Percentiles rank a stretch among this genome's conserved stretches.
These are phyloP conservation scores for Leishmania tarentolae DNA, from an alignment of 208 protist genomes.

Conservation along the genomic window DNA sequence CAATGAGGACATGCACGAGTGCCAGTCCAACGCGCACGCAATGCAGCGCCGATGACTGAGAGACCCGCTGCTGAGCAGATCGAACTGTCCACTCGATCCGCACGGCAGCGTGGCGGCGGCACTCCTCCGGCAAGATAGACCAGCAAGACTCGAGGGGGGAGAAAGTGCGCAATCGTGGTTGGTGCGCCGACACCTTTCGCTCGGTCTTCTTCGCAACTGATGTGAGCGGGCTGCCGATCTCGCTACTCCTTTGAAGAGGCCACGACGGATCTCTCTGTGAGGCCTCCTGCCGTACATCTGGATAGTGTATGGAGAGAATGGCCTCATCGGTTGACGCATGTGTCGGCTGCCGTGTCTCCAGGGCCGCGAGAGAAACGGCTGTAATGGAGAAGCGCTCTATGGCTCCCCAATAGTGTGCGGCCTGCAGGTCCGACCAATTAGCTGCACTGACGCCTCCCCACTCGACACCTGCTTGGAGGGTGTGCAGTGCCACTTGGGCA, in stretches of 20 bases:
- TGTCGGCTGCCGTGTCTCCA: not conserved
- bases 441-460: conserved; percentile 8
- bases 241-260: not conserved
- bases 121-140: conserved; percentile 31
- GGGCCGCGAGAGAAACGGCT: conserved; percentile 1
- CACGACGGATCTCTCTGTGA: not conserved
- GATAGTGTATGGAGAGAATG: conserved; percentile 10
- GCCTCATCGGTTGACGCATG: conserved; percentile 10
- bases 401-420: conserved; percentile 31
- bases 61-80: conserved; percentile 18
- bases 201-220: not conserved
- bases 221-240: not conserved
- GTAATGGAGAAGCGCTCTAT: conserved; percentile 19
- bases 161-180: not conserved
- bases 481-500: conserved; percentile 17
- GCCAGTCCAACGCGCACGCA: conserved; percentile 6
- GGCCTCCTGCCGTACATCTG: not conserved
- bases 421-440: conserved; percentile 1
- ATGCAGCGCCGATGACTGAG: conserved; percentile 17
- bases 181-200: not conserved
- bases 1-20: conserved; percentile 14
- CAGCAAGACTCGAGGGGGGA: conserved; percentile 33
- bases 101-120: conserved; percentile 15
- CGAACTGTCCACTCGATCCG: conserved; percentile 20
- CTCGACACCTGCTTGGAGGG: conserved; percentile 20